Conservation (phyloP, 441 rosid genomes). For the Gossypium trilobum region DNA sequence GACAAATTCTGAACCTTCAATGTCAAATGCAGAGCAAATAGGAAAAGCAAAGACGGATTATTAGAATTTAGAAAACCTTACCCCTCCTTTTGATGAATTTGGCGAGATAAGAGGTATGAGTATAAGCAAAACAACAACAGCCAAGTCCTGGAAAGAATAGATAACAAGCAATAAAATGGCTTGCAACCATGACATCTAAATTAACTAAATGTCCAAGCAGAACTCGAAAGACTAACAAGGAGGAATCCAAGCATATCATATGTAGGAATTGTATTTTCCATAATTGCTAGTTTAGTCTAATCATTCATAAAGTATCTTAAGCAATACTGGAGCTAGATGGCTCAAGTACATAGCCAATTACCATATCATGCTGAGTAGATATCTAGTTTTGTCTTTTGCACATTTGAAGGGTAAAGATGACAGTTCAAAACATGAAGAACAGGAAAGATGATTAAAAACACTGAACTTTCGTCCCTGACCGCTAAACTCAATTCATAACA, state of each 20-base stretch:
- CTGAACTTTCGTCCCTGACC: conserved; percentile 13
- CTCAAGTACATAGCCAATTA: conserved; percentile 11
- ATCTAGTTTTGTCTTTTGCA: conserved; percentile 2
- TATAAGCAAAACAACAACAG: conserved; percentile 92
- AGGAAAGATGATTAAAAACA: background rate
- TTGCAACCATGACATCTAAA: conserved; percentile 13
- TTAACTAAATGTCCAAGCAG: conserved; percentile 10
- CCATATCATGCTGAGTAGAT: conserved; percentile 4
- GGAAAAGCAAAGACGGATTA: conserved; percentile 15
- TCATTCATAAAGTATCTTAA: background rate
- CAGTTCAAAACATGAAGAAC: conserved; percentile 1
- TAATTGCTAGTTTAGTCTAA: background rate
- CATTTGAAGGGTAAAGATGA: conserved; percentile 8
- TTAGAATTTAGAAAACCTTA: conserved; percentile 29
- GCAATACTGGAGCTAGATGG: background rate
- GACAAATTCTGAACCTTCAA: conserved; percentile 3
- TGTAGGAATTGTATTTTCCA: background rate
- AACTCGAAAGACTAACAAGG: background rate
- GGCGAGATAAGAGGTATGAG: conserved; percentile 98
- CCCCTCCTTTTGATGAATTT: conserved; percentile 99
- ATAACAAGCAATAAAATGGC: conserved; percentile 9
- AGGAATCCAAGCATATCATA: background rate
- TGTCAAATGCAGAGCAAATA: conserved; percentile 12
- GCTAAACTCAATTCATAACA: conserved; percentile 5
- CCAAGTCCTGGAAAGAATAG: conserved; percentile 66